Conservation (phyloP, 148 eudicot species). For the Arctostaphylos glauca region DNA sequence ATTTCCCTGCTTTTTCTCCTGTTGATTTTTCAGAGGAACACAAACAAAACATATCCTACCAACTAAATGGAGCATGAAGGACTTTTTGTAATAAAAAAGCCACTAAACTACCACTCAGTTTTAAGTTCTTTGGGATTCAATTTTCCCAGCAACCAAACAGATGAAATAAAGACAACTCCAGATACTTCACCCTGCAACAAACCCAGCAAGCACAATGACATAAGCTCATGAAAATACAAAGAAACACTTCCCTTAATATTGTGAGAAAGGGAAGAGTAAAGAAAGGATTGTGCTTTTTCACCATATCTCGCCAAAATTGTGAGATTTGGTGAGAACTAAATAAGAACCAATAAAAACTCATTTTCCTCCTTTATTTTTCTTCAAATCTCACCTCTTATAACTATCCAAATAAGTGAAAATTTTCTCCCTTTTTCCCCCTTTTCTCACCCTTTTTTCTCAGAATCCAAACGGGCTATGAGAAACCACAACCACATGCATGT, state of each 20-base stretch:
- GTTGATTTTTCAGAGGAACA: background rate
- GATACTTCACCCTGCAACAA: background rate
- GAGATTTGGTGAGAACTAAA: background rate
- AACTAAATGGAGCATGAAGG: slow-evolving; percentile 13
- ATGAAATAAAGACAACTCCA: background rate
- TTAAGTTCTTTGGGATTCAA: background rate
- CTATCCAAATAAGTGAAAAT: too few relatives aligned
- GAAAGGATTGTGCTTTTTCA: background rate
- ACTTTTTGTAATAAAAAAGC: background rate
- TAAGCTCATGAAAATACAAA: background rate
- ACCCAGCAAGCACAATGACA: background rate
- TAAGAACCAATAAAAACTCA: background rate
- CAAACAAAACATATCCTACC: background rate
- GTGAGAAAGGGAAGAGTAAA: background rate
- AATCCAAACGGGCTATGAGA: too few relatives aligned
- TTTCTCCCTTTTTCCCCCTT: too few relatives aligned
- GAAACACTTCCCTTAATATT: background rate
- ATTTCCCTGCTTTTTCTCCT: background rate
- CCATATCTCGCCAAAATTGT: background rate
- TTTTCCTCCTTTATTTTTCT: background rate
- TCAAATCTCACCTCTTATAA: background rate
- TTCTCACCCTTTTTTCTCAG: too few relatives aligned
- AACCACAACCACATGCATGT: background rate
- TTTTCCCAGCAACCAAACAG: background rate
- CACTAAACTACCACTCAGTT: background rate